These are phyloP conservation scores for Candida sithepensis DNA, from an alignment of 805 yeast species.

Conservation along the genomic window DNA sequence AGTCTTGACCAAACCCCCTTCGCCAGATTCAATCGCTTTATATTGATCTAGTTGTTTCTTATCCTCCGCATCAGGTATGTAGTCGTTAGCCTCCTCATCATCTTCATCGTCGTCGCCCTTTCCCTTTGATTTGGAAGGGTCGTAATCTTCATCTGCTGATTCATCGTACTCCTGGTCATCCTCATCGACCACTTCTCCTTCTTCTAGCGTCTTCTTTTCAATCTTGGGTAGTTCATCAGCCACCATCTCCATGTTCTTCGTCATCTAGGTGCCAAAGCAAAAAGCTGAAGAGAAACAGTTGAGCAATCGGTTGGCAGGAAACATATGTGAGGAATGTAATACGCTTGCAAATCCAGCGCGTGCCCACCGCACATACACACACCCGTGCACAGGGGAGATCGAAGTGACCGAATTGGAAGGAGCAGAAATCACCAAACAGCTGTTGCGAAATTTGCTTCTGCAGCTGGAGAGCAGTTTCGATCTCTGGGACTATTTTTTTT, in stretches of 20 bases:
- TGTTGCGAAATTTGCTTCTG: not conserved
- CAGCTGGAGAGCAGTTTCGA: too few relatives aligned
- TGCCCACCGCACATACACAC: too few relatives aligned
- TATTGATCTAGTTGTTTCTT: constrained; percentile 35
- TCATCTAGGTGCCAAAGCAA: not conserved
- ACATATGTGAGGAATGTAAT: too few relatives aligned
- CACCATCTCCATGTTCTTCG: not conserved
- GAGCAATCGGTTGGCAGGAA: too few relatives aligned
- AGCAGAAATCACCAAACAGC: too few relatives aligned
- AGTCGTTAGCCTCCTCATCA: constrained; percentile 35
- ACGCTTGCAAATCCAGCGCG: too few relatives aligned
- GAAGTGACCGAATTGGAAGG: too few relatives aligned
- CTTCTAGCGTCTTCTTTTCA: not conserved
- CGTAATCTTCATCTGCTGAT: constrained; percentile 56
- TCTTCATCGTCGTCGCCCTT: constrained; percentile 25
- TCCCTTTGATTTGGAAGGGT: constrained; percentile 30
- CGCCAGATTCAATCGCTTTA: constrained; percentile 48
- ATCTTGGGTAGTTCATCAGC: not conserved
- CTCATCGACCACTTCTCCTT: constrained; percentile 8
- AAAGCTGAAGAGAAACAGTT: too few relatives aligned
- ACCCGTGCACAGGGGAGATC: too few relatives aligned
- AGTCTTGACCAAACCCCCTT: constrained; percentile 68
- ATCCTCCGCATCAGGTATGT: constrained; percentile 30
- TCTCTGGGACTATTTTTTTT: too few relatives aligned
- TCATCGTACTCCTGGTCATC: constrained; percentile 47